Base-by-base conservation (phyloP, 139 green algal genomes). In the Coccomyxa sp. region DNA sequence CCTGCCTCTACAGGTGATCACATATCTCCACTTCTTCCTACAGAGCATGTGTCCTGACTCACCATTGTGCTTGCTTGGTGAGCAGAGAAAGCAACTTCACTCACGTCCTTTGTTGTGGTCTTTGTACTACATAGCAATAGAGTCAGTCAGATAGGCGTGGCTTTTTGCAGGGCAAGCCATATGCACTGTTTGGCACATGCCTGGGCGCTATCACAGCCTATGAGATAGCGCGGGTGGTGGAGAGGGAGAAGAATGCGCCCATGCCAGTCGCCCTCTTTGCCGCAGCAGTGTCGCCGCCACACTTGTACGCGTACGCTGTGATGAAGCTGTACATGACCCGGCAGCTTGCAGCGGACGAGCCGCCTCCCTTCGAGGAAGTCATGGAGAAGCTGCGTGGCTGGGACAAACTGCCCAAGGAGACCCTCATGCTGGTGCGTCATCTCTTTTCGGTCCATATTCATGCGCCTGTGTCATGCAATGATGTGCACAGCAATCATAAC, bases 161-260 rank as follows among this genome's bases (percentile, higher is more conserved):
- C 30, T n/a, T 25, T 17, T 14, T 74, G 74, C 51, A 82, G 51
- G 86, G 87, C 68, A 88, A 88, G 45, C 88, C 86, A 13, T 91
- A 91, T 51, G 86, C 74, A 0, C 58, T 91, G 4, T 91, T 91
- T 57, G 88, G 88, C 67, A 87, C 82, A 13, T 90, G 88, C 79
- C 76, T 91, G 78, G 88, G 88, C 57, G 86, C 81, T 32, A 91
- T 91, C 76, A 67, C 86, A 16, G 88, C 83, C 1, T 91, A 91
- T 30, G 88, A 91, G 76, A 57, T 91, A 18, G 76, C 85, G 21
- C 76, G 58, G 14, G 30, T 76, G 14, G 71, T 87, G 25, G 77
- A 85, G 31, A 13, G n/a, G 17, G 60, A 15, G 17, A 28, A 45
- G n/a, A 27, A 25, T 32, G 78, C 59, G n/a, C 84, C 79, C 10